Conservation (phyloP, 371 early-diverging fungal genomes). For the Rhizopus delemar region DNA sequence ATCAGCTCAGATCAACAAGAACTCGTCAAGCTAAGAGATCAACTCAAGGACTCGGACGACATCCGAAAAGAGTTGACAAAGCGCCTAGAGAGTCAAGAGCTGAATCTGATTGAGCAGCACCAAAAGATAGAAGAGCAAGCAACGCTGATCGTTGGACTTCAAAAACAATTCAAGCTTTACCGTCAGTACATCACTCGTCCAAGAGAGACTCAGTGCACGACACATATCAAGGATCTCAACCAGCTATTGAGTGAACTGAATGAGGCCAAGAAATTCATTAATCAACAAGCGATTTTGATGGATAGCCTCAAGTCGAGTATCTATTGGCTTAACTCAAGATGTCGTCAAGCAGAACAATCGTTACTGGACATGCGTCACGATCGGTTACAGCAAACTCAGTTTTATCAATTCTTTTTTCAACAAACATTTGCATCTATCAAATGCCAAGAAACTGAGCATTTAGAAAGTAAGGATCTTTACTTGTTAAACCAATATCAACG, state of each 20-base stretch:
- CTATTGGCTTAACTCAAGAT: constrained; percentile 39
- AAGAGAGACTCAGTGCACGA: not conserved
- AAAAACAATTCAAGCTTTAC: constrained; percentile 27
- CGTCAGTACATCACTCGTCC: constrained; percentile 14
- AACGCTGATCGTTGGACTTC: constrained; percentile 5
- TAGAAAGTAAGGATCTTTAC: not conserved
- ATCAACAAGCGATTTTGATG: constrained; percentile 35
- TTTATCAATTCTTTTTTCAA: constrained; percentile 1
- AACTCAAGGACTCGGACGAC: constrained; percentile 10
- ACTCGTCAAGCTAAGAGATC: not conserved
- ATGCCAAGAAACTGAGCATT: constrained; percentile 1
- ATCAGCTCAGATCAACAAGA: too few species aligned
- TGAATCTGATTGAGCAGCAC: constrained; percentile 6
- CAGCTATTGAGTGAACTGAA: constrained; percentile 27
- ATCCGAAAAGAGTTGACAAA: constrained; percentile 4
- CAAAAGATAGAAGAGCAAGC: constrained; percentile 8
- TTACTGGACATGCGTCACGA: constrained; percentile 8
- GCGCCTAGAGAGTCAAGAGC: constrained; percentile 3
- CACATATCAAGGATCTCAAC: constrained; percentile 19
- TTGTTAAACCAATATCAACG: not conserved
- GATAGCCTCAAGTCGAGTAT: constrained; percentile 37
- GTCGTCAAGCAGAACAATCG: constrained; percentile 18
- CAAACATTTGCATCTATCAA: not conserved
- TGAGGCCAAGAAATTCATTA: constrained; percentile 44
- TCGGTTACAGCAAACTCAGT: not conserved